phyloP scores from a whole-genome alignment of 2,329 filamentous ascomycete genomes.

The Cercospora sojina region DNA sequence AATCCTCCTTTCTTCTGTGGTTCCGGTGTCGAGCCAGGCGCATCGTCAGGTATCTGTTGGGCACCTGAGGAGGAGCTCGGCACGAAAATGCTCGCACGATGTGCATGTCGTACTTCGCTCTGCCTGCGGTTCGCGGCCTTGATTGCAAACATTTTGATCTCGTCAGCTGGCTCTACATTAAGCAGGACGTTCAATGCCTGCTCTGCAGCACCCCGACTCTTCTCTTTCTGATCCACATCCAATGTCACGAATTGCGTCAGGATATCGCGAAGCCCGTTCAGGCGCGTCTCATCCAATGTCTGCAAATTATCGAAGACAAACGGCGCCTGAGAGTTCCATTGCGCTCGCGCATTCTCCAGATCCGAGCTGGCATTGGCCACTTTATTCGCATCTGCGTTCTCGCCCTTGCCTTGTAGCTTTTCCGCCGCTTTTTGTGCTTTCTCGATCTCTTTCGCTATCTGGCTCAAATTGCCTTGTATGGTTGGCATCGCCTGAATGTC shows the following conservation, averaged over 20 bases:
- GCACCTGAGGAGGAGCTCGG: conserved; percentile 14
- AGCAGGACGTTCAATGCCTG: conserved; percentile 77
- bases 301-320: conserved; percentile 94
- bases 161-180: conserved; percentile 80
- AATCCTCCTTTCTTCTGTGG: conserved; percentile 46
- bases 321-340: conserved; percentile 93
- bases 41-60: not conserved
- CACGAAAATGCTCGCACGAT: conserved; percentile 18
- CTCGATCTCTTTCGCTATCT: conserved; percentile 81
- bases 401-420: conserved; percentile 76
- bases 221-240: conserved; percentile 82
- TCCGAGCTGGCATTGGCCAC: conserved; percentile 70
- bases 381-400: conserved; percentile 72
- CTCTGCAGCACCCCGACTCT: conserved; percentile 71
- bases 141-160: conserved; percentile 73
- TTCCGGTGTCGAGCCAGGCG: conserved; percentile 52
- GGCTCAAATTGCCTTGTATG: conserved; percentile 75
- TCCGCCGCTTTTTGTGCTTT: conserved; percentile 81
- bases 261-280: conserved; percentile 86
- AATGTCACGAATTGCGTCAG: conserved; percentile 92
- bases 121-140: conserved; percentile 36
- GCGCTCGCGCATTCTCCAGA: conserved; percentile 73
- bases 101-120: conserved; percentile 7
- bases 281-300: conserved; percentile 79
- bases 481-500: conserved; percentile 79